A percentile compares a stretch with the other conserved stretches of the same genome.
Conservation (phyloP, 108 stramenopile genomes). For the Stephanodiscus minutulus region DNA sequence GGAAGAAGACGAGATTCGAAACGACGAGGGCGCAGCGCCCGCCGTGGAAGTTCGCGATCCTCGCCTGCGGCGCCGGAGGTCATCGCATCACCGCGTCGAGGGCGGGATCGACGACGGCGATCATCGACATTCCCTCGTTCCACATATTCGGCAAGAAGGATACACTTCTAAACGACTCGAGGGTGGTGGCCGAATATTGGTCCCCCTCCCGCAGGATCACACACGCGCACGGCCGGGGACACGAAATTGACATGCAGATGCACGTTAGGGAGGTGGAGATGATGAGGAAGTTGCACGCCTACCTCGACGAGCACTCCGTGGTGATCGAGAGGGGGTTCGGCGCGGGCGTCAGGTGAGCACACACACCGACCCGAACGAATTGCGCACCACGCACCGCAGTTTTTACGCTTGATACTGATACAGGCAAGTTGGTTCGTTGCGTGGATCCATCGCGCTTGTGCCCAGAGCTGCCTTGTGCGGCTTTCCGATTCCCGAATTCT, state of each 20-base stretch:
- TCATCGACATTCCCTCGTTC: too few species aligned
- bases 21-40: not conserved
- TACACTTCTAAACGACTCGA: not conserved
- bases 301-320: not conserved
- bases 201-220: not conserved
- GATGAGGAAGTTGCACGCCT: not conserved
- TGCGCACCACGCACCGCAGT: too few species aligned
- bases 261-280: not conserved
- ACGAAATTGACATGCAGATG: not conserved
- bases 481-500: not conserved
- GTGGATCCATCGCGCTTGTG: not conserved
- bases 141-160: conserved; percentile 1
- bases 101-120: too few species aligned
- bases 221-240: not conserved
- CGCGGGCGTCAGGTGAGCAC: not conserved
- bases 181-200: not conserved
- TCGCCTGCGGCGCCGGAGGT: conserved; percentile 7
- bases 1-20: not conserved
- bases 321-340: not conserved
- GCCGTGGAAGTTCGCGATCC: conserved; percentile 29
- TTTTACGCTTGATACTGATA: not conserved
- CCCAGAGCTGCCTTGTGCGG: not conserved
- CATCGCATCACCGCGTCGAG: not conserved
- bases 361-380: too few species aligned
- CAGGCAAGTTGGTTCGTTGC: not conserved